phyloP scores from a whole-genome alignment of 768 basidiomycete species.

The Russula sp. region DNA sequence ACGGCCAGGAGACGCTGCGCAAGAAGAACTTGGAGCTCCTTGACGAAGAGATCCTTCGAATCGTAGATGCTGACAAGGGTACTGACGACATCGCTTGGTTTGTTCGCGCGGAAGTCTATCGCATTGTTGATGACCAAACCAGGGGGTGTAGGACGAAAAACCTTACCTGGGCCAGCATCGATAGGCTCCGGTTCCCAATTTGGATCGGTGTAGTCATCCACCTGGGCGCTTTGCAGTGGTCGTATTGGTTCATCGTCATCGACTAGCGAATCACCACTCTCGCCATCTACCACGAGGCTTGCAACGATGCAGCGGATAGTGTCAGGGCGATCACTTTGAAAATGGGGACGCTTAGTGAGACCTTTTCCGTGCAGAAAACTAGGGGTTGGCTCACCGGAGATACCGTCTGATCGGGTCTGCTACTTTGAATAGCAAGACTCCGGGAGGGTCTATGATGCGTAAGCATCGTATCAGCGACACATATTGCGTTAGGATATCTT shows the following conservation, averaged over 20 bases:
- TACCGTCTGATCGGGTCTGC: slow-evolving; percentile 90
- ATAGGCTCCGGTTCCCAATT: slow-evolving; percentile 96
- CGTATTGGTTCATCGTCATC: slow-evolving; percentile 81
- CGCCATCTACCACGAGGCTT: slow-evolving; percentile 81
- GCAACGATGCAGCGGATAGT: slow-evolving; percentile 93
- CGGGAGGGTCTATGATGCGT: slow-evolving; percentile 85
- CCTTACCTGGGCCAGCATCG: slow-evolving; percentile 88
- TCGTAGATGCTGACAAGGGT: slow-evolving; percentile 97
- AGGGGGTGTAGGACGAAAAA: neutral
- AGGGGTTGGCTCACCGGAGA: slow-evolving; percentile 50
- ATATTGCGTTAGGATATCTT: slow-evolving; percentile 83
- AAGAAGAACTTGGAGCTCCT: slow-evolving; percentile 87
- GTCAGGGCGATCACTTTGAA: slow-evolving; percentile 65
- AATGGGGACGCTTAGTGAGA: neutral
- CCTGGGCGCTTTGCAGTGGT: slow-evolving; percentile 65
- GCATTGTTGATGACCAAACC: neutral
- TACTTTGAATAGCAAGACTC: slow-evolving; percentile 88
- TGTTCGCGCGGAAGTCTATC: slow-evolving; percentile 88
- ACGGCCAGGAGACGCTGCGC: slow-evolving; percentile 81
- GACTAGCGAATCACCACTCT: slow-evolving; percentile 71
- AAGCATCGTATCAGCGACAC: slow-evolving; percentile 89
- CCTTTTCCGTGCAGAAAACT: neutral
- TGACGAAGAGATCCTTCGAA: slow-evolving; percentile 93
- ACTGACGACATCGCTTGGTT: slow-evolving; percentile 89
- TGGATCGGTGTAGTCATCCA: slow-evolving; percentile 85